A percentile compares a stretch with the other conserved stretches of the same genome.
phyloP scores from a whole-genome alignment of 192 early-diverging fungal genomes.

The Lobosporangium transversale region DNA sequence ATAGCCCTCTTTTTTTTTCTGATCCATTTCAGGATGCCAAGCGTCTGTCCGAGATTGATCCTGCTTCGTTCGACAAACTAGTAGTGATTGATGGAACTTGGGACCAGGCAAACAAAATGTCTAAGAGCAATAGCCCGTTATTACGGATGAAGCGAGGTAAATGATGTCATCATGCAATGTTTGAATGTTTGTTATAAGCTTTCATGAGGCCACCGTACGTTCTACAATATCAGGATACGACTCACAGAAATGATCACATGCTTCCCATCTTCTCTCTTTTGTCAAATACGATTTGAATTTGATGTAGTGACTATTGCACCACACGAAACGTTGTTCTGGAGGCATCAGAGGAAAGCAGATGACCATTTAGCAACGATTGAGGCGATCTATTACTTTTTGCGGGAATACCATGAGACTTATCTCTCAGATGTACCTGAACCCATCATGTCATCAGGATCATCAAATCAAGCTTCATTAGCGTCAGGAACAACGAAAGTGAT shows the following conservation, averaged over 20 bases:
- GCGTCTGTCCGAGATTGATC: slow-evolving; percentile 73
- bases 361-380: slow-evolving; percentile 92
- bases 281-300: too few relatives aligned
- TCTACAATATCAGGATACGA: too few relatives aligned
- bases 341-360: slow-evolving; percentile 82
- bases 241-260: too few relatives aligned
- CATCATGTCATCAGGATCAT: slow-evolving; percentile 11
- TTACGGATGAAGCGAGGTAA: slow-evolving; percentile 38
- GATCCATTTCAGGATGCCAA: slow-evolving; percentile 65
- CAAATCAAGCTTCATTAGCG: background rate
- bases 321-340: slow-evolving; percentile 89
- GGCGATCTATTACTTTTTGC: slow-evolving; percentile 93
- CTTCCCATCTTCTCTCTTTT: too few relatives aligned
- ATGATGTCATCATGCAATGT: too few relatives aligned
- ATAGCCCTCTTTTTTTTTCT: background rate
- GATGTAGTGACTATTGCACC: slow-evolving; percentile 74
- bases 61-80: slow-evolving; percentile 72
- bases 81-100: slow-evolving; percentile 98
- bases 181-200: too few relatives aligned
- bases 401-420: slow-evolving; percentile 76
- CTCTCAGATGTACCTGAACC: slow-evolving; percentile 23
- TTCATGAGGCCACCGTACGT: too few relatives aligned
- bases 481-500: background rate
- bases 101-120: slow-evolving; percentile 80
- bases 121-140: slow-evolving; percentile 36